phyloP scores from a whole-genome alignment of 108 stramenopile genomes.

The Cyclostephanos invisitatus region DNA sequence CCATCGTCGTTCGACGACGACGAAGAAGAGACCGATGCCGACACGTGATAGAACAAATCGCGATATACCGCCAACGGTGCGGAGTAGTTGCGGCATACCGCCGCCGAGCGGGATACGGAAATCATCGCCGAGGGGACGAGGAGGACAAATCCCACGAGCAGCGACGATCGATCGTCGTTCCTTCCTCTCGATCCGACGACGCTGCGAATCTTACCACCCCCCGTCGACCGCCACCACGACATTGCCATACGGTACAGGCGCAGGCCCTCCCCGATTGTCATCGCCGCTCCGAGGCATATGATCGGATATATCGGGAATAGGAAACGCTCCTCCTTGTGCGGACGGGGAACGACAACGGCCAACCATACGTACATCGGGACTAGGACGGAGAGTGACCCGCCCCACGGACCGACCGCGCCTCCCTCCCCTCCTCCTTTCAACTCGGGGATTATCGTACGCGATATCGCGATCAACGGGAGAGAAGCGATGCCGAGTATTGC shows the following conservation, averaged over 20 bases:
- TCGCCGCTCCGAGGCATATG: constrained; percentile 57
- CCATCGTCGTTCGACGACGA: constrained; percentile 2
- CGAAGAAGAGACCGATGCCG: background rate
- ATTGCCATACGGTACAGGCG: background rate
- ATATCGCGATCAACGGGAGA: constrained; percentile 29
- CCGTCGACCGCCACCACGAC: background rate
- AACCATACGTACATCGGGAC: constrained; percentile 84
- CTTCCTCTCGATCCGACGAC: background rate
- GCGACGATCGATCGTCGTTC: background rate
- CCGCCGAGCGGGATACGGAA: constrained; percentile 63
- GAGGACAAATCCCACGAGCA: constrained; percentile 15
- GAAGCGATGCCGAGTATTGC: constrained; percentile 54
- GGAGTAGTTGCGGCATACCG: constrained; percentile 69
- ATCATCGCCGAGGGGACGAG: constrained; percentile 49
- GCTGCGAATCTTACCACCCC: background rate
- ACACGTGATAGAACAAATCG: constrained; percentile 28
- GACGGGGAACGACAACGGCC: constrained; percentile 75
- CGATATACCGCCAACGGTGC: constrained; percentile 78
- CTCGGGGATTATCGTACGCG: background rate
- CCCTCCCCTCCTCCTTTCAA: background rate
- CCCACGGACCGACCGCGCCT: background rate
- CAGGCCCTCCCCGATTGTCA: constrained; percentile 26
- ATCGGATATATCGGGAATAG: constrained; percentile 91
- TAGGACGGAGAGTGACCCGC: constrained; percentile 33
- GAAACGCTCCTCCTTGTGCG: constrained; percentile 98